phyloP scores from a whole-genome alignment of 441 rosid species.

The Viola pubescens region DNA sequence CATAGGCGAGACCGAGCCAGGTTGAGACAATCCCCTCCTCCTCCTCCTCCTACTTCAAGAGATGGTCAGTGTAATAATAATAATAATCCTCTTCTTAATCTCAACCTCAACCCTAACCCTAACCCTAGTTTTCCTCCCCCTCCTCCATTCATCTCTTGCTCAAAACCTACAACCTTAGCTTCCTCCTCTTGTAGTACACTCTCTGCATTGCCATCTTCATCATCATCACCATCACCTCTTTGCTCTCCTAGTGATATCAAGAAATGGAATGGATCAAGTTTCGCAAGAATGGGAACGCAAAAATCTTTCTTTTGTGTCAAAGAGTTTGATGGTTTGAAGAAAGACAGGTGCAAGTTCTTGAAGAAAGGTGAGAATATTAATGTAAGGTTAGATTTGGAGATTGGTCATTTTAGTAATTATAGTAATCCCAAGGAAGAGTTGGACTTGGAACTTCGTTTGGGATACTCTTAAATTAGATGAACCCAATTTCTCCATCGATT shows the following conservation, averaged over 20 bases:
- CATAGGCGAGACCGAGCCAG: conserved; percentile 91
- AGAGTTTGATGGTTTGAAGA: conserved; percentile 10
- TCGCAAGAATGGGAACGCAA: conserved; percentile 10
- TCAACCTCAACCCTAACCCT: conserved; percentile 44
- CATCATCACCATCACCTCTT: conserved; percentile 31
- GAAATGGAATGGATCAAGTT: conserved; percentile 31
- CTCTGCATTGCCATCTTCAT: conserved; percentile 26
- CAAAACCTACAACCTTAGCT: conserved; percentile 32
- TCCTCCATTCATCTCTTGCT: conserved; percentile 14
- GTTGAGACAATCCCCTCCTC: conserved; percentile 45
- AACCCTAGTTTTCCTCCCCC: conserved; percentile 42
- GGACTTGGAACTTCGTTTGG: conserved; percentile 92
- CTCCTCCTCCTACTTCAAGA: conserved; percentile 9
- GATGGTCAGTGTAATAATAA: conserved; percentile 23
- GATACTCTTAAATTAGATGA: conserved; percentile 31
- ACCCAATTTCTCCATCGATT: background rate
- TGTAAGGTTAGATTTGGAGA: conserved; percentile 60
- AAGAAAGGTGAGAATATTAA: conserved; percentile 35
- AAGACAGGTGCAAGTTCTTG: conserved; percentile 30
- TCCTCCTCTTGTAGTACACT: conserved; percentile 25
- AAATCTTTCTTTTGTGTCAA: conserved; percentile 17
- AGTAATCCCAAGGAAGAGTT: conserved; percentile 48
- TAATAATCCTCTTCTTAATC: conserved; percentile 31
- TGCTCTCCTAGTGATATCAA: conserved; percentile 30
- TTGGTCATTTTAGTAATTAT: conserved; percentile 37